These are phyloP conservation scores for Micractinium conductrix DNA, from an alignment of 139 green algal genomes.

Conservation along the genomic window DNA sequence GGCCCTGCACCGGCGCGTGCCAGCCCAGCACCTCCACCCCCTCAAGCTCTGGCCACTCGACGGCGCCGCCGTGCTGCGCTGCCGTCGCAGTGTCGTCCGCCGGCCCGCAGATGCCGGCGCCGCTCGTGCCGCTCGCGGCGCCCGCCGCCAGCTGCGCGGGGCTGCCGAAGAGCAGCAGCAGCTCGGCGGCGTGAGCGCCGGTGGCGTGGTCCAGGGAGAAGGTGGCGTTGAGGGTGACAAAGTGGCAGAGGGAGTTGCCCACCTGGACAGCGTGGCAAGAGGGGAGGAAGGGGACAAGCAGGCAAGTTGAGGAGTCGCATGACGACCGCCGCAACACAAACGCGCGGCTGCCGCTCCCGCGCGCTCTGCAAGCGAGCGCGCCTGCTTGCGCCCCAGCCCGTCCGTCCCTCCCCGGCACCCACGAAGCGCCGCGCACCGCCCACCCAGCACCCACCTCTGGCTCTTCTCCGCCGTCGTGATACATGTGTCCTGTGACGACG, in stretches of 20 bases:
- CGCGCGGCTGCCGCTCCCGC: background rate
- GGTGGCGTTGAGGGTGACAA: conserved; percentile 1
- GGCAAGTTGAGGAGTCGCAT: background rate
- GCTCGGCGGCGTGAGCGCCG: background rate
- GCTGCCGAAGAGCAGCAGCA: conserved; percentile 27
- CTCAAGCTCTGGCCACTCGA: conserved; percentile 20
- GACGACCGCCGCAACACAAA: background rate
- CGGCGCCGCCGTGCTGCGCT: background rate
- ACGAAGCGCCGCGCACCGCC: background rate
- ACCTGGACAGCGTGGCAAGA: background rate
- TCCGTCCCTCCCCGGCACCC: no score
- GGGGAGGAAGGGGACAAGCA: background rate
- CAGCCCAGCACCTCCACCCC: conserved; percentile 24
- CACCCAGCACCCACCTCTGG: background rate
- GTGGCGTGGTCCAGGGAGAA: background rate
- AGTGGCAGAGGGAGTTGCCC: conserved; percentile 17
- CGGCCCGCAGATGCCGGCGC: background rate
- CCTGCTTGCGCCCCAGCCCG: no score
- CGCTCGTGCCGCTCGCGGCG: background rate
- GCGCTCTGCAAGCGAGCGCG: no score
- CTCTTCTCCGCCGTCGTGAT: conserved; percentile 33
- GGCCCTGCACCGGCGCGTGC: background rate
- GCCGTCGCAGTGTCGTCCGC: background rate
- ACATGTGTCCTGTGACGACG: conserved; percentile 25
- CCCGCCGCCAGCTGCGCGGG: background rate